Conservation (phyloP, 331 rosid genomes). For the Malus hybrid region DNA sequence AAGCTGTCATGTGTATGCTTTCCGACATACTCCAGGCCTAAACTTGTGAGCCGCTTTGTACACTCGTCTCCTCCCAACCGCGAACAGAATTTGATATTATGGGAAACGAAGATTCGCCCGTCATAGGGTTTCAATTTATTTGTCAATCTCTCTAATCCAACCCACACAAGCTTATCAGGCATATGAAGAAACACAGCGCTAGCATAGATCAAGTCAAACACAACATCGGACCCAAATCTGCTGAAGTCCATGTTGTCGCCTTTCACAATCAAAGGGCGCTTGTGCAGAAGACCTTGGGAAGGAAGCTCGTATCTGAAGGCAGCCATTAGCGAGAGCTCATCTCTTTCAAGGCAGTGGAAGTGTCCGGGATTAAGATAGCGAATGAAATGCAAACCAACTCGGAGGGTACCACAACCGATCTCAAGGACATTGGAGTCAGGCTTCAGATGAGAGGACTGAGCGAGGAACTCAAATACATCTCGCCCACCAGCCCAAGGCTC, state of each 20-base stretch:
- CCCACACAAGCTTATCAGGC: slow-evolving; percentile 78
- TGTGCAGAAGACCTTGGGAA: slow-evolving; percentile 74
- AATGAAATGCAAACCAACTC: slow-evolving; percentile 86
- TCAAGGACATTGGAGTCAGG: slow-evolving; percentile 62
- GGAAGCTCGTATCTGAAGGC: slow-evolving; percentile 90
- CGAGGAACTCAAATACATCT: slow-evolving; percentile 74
- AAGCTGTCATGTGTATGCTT: slow-evolving; percentile 73
- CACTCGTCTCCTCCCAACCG: slow-evolving; percentile 74
- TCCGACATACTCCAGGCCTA: slow-evolving; percentile 65
- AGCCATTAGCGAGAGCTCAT: slow-evolving; percentile 84
- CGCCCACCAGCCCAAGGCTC: slow-evolving; percentile 93
- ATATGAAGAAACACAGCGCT: slow-evolving; percentile 94
- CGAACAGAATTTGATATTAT: slow-evolving; percentile 65
- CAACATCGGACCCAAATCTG: slow-evolving; percentile 43
- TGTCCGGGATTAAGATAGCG: slow-evolving; percentile 58
- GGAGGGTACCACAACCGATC: slow-evolving; percentile 94
- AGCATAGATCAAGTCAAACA: slow-evolving; percentile 73
- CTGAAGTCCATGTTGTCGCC: slow-evolving; percentile 79
- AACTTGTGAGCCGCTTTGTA: slow-evolving; percentile 36
- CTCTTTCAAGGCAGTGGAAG: slow-evolving; percentile 79
- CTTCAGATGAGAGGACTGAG: slow-evolving; percentile 43
- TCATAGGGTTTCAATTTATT: slow-evolving; percentile 48
- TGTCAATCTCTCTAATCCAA: slow-evolving; percentile 65
- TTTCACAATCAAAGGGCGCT: slow-evolving; percentile 73
- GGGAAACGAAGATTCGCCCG: slow-evolving; percentile 72